A percentile compares a stretch with the other conserved stretches of the same genome.
These are phyloP conservation scores for Aurinia saxatilis DNA, from an alignment of 345 rosid genomes.

Conservation along the genomic window DNA sequence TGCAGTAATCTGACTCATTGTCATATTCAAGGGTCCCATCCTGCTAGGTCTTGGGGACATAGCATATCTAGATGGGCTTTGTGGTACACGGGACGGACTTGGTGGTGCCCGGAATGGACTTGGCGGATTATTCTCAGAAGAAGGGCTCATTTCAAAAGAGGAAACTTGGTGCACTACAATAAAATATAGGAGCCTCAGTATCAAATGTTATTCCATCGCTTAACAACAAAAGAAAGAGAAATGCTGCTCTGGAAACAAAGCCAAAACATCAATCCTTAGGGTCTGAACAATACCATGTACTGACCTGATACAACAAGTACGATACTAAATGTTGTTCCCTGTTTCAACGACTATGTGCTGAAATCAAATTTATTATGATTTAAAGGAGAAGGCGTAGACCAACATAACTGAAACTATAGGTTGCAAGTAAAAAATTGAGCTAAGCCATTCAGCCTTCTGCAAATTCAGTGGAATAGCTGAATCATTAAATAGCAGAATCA, in stretches of 20 bases:
- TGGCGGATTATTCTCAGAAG: slow-evolving; percentile 50
- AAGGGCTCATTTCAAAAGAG: slow-evolving; percentile 42
- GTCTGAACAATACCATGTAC: background rate
- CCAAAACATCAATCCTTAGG: background rate
- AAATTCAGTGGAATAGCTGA: background rate
- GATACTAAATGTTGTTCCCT: background rate
- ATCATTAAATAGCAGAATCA: too few species aligned
- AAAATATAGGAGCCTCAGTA: slow-evolving; percentile 12
- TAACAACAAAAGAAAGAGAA: background rate
- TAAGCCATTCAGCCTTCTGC: background rate
- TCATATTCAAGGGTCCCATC: slow-evolving; percentile 61
- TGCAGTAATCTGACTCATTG: slow-evolving; percentile 44
- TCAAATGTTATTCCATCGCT: background rate
- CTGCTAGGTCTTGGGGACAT: slow-evolving; percentile 63
- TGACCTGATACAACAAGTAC: background rate
- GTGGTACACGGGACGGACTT: slow-evolving; percentile 71
- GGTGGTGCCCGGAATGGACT: slow-evolving; percentile 30
- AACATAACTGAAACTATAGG: background rate
- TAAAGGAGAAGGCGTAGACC: background rate
- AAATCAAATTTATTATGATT: background rate
- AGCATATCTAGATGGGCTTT: slow-evolving; percentile 80
- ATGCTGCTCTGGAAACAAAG: background rate
- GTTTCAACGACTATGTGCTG: background rate
- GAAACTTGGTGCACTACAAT: slow-evolving; percentile 55
- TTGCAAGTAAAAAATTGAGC: background rate